A percentile compares a stretch with the other conserved stretches of the same genome.
phyloP scores from a whole-genome alignment of 1,284 basidiomycete species.

The Cryptococcus depauperatus region DNA sequence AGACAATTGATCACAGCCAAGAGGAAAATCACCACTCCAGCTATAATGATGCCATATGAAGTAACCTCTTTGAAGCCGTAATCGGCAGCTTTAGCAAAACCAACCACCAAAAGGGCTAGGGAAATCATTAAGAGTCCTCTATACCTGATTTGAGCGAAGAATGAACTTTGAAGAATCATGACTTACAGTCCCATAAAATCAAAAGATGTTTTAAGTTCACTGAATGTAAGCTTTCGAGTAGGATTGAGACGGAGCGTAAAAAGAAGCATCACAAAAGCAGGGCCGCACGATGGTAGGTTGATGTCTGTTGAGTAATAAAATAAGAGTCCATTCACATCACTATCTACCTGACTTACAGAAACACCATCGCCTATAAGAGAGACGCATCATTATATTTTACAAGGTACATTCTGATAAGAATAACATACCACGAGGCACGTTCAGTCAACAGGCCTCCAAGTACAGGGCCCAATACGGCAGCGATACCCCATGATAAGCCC shows the following conservation, averaged over 20 bases:
- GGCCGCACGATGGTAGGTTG: constrained; percentile 43
- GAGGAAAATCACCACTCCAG: constrained; percentile 58
- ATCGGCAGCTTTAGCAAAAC: constrained; percentile 52
- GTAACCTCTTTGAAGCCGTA: constrained; percentile 44
- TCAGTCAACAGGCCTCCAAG: constrained; percentile 39
- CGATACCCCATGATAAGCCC: constrained; percentile 45
- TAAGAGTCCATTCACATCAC: background rate
- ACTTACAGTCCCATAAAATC: constrained; percentile 38
- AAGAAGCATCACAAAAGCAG: constrained; percentile 63
- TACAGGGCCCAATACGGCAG: constrained; percentile 45
- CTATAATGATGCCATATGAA: constrained; percentile 64
- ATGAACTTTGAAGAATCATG: background rate
- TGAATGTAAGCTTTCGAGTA: constrained; percentile 13
- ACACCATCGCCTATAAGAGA: constrained; percentile 43
- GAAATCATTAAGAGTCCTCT: constrained; percentile 58
- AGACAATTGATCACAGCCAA: constrained; percentile 58
- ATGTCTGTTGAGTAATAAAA: constrained; percentile 12
- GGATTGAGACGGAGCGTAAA: constrained; percentile 73
- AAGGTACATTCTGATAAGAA: constrained; percentile 2
- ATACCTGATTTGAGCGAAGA: constrained; percentile 3
- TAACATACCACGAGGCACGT: constrained; percentile 26
- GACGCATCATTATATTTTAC: background rate
- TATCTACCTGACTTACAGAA: constrained; percentile 29
- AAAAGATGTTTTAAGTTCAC: constrained; percentile 30
- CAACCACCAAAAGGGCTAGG: constrained; percentile 67